phyloP scores from a whole-genome alignment of 345 rosid species.

The Eucalyptus pumila region DNA sequence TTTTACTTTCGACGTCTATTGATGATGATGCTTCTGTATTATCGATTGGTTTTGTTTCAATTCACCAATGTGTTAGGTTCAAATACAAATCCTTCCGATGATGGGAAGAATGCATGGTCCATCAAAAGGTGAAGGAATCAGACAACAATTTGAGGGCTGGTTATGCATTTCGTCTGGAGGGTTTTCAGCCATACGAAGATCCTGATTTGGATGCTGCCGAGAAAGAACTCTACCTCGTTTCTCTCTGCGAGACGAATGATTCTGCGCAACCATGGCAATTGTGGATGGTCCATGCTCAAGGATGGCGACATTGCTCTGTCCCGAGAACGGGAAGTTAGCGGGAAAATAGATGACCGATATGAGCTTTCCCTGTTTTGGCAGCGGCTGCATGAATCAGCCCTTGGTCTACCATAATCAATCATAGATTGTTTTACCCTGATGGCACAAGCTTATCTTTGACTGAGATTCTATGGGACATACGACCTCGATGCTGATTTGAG shows the following conservation, averaged over 20 bases:
- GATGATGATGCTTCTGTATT: neutral
- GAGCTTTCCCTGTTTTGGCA: constrained; percentile 44
- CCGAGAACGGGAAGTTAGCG: no score
- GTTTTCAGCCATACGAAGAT: constrained; percentile 14
- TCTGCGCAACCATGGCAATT: constrained; percentile 31
- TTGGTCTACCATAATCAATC: constrained; percentile 30
- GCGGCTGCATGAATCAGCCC: constrained; percentile 63
- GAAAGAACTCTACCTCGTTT: constrained; percentile 42
- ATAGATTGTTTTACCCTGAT: neutral
- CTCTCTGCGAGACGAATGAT: constrained; percentile 27
- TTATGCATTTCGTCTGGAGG: constrained; percentile 27
- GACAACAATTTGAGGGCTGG: constrained; percentile 33
- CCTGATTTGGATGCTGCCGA: constrained; percentile 37
- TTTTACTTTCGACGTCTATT: neutral
- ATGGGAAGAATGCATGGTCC: constrained; percentile 15
- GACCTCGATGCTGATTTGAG: constrained; percentile 22
- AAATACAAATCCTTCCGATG: neutral
- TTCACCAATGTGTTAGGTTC: neutral
- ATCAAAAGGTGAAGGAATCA: constrained; percentile 24
- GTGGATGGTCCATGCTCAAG: constrained; percentile 19
- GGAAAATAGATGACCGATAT: neutral
- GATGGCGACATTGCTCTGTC: no score
- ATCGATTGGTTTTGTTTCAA: neutral
- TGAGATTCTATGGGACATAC: constrained; percentile 49
- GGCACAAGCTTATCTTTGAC: constrained; percentile 4